Percentiles rank a stretch among this genome's conserved stretches.
These are phyloP conservation scores for Termitomyces sp. DNA, from an alignment of 768 basidiomycete species.

Conservation along the genomic window DNA sequence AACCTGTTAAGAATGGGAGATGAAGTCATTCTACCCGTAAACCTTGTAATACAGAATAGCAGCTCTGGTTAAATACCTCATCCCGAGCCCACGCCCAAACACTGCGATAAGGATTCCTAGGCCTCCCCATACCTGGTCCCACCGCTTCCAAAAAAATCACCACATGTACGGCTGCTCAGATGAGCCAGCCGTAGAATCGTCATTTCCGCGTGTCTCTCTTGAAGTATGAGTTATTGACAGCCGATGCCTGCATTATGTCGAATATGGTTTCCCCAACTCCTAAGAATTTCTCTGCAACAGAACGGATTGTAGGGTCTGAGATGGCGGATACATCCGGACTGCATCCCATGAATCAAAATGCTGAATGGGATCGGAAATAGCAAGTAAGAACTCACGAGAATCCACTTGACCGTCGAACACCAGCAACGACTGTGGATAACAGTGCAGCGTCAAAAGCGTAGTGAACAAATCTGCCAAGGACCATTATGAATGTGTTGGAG, in stretches of 20 bases:
- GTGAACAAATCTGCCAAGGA: slow-evolving; percentile 75
- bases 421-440: slow-evolving; percentile 86
- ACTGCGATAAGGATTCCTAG: neutral
- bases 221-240: slow-evolving; percentile 87
- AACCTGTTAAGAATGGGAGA: neutral
- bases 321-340: slow-evolving; percentile 71
- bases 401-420: slow-evolving; percentile 87
- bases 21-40: slow-evolving; percentile 2
- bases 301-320: slow-evolving; percentile 74
- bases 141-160: neutral
- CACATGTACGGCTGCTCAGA: neutral
- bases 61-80: slow-evolving; percentile 17
- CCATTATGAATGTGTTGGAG: slow-evolving; percentile 33
- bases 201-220: slow-evolving; percentile 49
- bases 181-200: slow-evolving; percentile 18
- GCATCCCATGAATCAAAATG: slow-evolving; percentile 7
- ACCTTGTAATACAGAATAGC: slow-evolving; percentile 14
- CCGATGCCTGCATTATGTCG: slow-evolving; percentile 78
- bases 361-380: slow-evolving; percentile 6
- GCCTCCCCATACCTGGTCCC: slow-evolving; percentile 1
- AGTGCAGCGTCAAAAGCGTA: slow-evolving; percentile 84
- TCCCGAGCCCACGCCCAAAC: neutral
- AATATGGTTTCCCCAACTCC: slow-evolving; percentile 88
- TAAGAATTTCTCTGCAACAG: slow-evolving; percentile 78
- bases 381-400: slow-evolving; percentile 65